These are phyloP conservation scores for Pestalotiopsis sp. DNA, from an alignment of 2,329 filamentous ascomycete genomes.

Conservation along the genomic window DNA sequence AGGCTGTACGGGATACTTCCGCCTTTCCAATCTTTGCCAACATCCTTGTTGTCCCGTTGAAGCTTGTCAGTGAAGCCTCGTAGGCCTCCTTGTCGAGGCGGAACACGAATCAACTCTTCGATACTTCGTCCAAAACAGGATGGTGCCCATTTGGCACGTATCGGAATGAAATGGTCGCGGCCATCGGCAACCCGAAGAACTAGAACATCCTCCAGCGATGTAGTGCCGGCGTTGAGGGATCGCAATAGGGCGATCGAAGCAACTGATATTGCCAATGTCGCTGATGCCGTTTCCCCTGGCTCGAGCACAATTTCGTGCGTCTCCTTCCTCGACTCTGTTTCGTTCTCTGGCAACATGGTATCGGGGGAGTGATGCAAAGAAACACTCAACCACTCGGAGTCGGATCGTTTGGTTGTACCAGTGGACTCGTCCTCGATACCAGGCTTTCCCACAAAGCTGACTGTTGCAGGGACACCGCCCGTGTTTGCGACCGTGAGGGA, in stretches of 20 bases:
- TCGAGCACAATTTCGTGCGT: slow-evolving; percentile 64
- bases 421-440: slow-evolving; percentile 39
- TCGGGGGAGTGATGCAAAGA: slow-evolving; percentile 14
- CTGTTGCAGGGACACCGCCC: slow-evolving; percentile 75
- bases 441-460: slow-evolving; percentile 78
- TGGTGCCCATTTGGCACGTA: slow-evolving; percentile 77
- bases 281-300: slow-evolving; percentile 80
- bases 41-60: slow-evolving; percentile 30
- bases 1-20: slow-evolving; percentile 56
- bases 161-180: slow-evolving; percentile 86
- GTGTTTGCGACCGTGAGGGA: slow-evolving; percentile 90
- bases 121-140: slow-evolving; percentile 83
- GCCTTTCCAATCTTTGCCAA: slow-evolving; percentile 12
- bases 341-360: slow-evolving; percentile 31
- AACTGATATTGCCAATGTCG: slow-evolving; percentile 69
- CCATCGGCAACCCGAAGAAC: slow-evolving; percentile 83
- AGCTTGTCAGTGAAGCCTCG: slow-evolving; percentile 47
- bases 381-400: slow-evolving; percentile 28
- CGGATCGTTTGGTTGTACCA: not conserved
- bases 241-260: slow-evolving; percentile 64
- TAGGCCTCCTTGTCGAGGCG: slow-evolving; percentile 71
- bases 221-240: slow-evolving; percentile 68
- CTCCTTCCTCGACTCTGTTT: slow-evolving; percentile 20
- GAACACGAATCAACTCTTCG: slow-evolving; percentile 84
- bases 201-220: slow-evolving; percentile 79